Evolutionary conservation across 1,139 yeast species (phyloP).

Genomic region (Williopsis jadinii): DNA sequence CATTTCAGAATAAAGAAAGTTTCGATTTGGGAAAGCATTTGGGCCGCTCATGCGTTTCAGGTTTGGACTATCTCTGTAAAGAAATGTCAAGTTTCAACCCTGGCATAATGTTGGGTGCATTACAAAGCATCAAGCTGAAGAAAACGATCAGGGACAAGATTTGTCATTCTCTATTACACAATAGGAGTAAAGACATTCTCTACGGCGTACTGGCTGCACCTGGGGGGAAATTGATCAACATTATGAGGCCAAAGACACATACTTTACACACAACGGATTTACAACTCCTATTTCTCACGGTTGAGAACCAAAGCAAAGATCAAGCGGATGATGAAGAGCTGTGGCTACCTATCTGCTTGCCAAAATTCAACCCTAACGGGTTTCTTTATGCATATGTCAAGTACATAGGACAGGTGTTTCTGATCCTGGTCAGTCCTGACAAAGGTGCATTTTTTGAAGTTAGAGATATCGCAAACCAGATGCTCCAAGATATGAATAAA

Average conservation of each 20-base stretch:
- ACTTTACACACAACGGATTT: constrained; percentile 66
- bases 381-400: constrained; percentile 77
- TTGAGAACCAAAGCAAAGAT: constrained; percentile 37
- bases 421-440: constrained; percentile 75
- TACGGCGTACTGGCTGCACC: constrained; percentile 58
- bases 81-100: constrained; percentile 46
- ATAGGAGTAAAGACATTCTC: constrained; percentile 39
- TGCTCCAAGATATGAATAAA: constrained; percentile 37
- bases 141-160: constrained; percentile 40
- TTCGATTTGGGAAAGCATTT: constrained; percentile 76
- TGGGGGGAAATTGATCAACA: constrained; percentile 48
- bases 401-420: constrained; percentile 43
- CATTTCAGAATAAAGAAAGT: constrained; percentile 66
- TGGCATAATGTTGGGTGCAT: constrained; percentile 51
- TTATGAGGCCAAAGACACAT: constrained; percentile 56
- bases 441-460: constrained; percentile 76
- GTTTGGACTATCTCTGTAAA: constrained; percentile 54
- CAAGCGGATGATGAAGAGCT: constrained; percentile 51
- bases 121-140: constrained; percentile 49
- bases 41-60: constrained; percentile 60
- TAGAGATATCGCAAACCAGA: constrained; percentile 49
- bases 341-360: constrained; percentile 92
- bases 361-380: constrained; percentile 83
- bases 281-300: constrained; percentile 54
- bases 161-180: constrained; percentile 34